Base-by-base conservation (phyloP, 257 asterid species). In the Lycium barbarum region DNA sequence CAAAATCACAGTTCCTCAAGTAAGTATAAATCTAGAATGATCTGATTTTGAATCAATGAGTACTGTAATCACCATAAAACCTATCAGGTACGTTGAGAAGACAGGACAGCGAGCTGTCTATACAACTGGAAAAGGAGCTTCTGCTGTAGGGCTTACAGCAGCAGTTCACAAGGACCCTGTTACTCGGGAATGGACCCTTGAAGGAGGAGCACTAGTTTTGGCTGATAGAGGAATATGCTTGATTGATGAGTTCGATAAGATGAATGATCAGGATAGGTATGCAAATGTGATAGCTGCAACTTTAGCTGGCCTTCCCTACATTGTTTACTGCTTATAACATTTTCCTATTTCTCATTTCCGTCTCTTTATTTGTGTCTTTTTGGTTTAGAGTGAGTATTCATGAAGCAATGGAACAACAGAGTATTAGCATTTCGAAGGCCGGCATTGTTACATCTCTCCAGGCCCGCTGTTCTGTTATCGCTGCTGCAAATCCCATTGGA, bases 341-440 rank as follows among this genome's bases (percentile, higher is more conserved):
- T 87, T 83, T 45, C 26, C 0, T 4, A 4, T 55, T 33, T 78
- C 54, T 70, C 17, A 14, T 63, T 15, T 79, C 9, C 33, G 1
- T 81, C 17, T 12, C 67, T 33, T 47, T 20, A 51, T 51, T 49
- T 35, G 2, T 49, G 15, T 51, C 49, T 67, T 45, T 18, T 14
- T 87, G 51, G 76, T 89, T 85, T 92, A 96, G 99, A 91, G 99
- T 97, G 83, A 97, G 99, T 88, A 95, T 95, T 87, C 99, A 97
- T 81, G 99, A 97, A 89, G 99, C 98, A 55, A 97, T 95, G 99
- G 99, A 97, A 88, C 99, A 97, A 90, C 99, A 97, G 90, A 97
- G 98, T 85, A 97, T 97, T 71, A 97, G 98, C 89, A 97, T 97
- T 88, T 97, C 98, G 49, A 95, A 97, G 91, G 99, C 99, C 85